Base-by-base conservation (phyloP, 805 yeast species). In the Lipomyces oligophaga region DNA sequence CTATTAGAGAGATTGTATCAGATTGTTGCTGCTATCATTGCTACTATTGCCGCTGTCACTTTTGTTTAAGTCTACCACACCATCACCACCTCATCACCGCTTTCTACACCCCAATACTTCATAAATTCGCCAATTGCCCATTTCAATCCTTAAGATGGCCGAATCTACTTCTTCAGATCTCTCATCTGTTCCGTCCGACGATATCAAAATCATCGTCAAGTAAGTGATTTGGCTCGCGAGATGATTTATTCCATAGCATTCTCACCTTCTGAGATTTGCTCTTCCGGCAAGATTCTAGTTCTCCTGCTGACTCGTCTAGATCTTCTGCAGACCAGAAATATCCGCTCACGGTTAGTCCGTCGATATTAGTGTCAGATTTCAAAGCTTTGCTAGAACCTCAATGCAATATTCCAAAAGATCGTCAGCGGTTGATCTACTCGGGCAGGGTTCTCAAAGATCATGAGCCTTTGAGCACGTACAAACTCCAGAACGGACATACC, bases 371-470 rank as follows among this genome's bases (percentile, higher is more conserved):
- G 27, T 68, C 71, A 19, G 84, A 81, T 51, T 73, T 90, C 56
- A 90, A 90, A 67, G 74, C 73, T 30, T 71, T 71, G 55, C 72
- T 90, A 41, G 80, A 80, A 21, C 69, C 71, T 18, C 75, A 72
- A 49, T 67, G 88, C 4, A 81, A 78, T 19, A 72, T 88, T 35
- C 82, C 95, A 4, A 79, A 78, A 1, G 83, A 75, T n/a, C 77
- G 83, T 51, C 97, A 89, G 68, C 76, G 97, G 49, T 74, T 90
- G 63, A 89, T 90, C 61, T 90, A 85, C 69, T 85, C 96, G 2
- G 98, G 98, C 33, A 83, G 90, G 58, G 95, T 93, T 27, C 75
- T 90, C 62, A 89, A 89, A 66, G 96, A 90, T 61, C 72, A 71
- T 30, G 93, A 89, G 57, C 76, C 85, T 5, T 67, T 90, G 7